Conservation (phyloP, 768 basidiomycete species). For the Russula olivacea region DNA sequence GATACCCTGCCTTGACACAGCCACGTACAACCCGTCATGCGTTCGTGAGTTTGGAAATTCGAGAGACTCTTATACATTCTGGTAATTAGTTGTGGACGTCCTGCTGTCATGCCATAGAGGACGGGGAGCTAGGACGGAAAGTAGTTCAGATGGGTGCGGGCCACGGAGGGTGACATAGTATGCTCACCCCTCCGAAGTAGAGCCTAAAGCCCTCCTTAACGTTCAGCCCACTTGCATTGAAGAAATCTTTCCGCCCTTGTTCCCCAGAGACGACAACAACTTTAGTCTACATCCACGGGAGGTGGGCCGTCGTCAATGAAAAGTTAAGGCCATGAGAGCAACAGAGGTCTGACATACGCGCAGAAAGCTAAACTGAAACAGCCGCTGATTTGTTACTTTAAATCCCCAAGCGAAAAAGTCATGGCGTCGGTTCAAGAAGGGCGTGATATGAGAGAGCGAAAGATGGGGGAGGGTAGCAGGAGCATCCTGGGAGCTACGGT, state of each 20-base stretch:
- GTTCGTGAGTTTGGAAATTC: conserved; percentile 54
- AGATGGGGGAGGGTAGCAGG: conserved; percentile 53
- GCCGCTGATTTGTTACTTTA: conserved; percentile 54
- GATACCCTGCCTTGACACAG: conserved; percentile 5
- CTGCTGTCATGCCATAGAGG: conserved; percentile 67
- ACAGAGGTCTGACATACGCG: conserved; percentile 41
- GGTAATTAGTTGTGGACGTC: conserved; percentile 53
- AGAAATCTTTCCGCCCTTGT: conserved; percentile 60
- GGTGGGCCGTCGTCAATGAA: conserved; percentile 12
- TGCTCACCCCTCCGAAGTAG: conserved; percentile 64
- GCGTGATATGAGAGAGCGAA: conserved; percentile 50
- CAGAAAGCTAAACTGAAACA: conserved; percentile 67
- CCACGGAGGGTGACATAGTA: background rate
- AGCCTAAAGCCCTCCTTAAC: conserved; percentile 75
- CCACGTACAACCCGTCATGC: conserved; percentile 53
- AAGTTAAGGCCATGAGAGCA: background rate
- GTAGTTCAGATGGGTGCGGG: background rate
- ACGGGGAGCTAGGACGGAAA: conserved; percentile 54
- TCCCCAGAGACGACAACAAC: conserved; percentile 76
- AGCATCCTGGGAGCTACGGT: conserved; percentile 32
- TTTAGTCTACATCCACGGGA: conserved; percentile 45
- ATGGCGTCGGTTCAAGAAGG: conserved; percentile 64
- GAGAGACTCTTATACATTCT: conserved; percentile 68
- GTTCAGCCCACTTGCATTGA: conserved; percentile 56
- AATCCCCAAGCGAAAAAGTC: conserved; percentile 73